Conservation (phyloP, 768 basidiomycete genomes). For the Kockovaella imperatae region DNA sequence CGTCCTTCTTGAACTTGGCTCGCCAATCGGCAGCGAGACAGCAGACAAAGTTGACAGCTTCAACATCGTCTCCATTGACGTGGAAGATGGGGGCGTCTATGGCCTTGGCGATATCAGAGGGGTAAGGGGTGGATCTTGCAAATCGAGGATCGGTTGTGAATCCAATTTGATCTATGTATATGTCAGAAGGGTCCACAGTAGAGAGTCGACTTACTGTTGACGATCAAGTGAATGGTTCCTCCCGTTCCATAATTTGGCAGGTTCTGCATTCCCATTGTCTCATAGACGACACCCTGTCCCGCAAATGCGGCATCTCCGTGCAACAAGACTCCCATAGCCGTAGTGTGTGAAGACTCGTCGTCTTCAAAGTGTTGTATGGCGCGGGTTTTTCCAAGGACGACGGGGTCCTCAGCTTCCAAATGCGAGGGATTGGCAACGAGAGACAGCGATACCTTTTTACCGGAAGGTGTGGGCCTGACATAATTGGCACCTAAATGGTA, state of each 20-base stretch:
- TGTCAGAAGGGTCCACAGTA: too few relatives aligned
- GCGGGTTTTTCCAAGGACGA: conserved; percentile 98
- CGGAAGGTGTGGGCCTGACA: conserved; percentile 91
- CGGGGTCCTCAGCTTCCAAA: conserved; percentile 91
- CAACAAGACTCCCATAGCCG: conserved; percentile 89
- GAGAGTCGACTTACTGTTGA: too few relatives aligned
- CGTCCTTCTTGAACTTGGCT: conserved; percentile 97
- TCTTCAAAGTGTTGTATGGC: conserved; percentile 90
- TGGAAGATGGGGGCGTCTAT: conserved; percentile 99
- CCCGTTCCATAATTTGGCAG: conserved; percentile 93
- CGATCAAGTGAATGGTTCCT: conserved; percentile 94
- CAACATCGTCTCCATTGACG: conserved; percentile 96
- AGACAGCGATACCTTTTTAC: conserved; percentile 94
- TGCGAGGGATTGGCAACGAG: conserved; percentile 98
- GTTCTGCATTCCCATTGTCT: conserved; percentile 97
- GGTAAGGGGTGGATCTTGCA: conserved; percentile 93
- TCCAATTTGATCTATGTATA: conserved; percentile 97
- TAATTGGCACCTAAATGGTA: conserved; percentile 98
- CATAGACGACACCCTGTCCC: conserved; percentile 96
- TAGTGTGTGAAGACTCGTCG: conserved; percentile 68
- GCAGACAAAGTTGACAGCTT: conserved; percentile 97
- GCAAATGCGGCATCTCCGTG: conserved; percentile 99
- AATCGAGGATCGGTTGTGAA: conserved; percentile 99
- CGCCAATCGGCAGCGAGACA: conserved; percentile 97
- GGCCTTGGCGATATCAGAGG: conserved; percentile 94